phyloP scores from a whole-genome alignment of 345 rosid genomes.

The Erodium maritimum region DNA sequence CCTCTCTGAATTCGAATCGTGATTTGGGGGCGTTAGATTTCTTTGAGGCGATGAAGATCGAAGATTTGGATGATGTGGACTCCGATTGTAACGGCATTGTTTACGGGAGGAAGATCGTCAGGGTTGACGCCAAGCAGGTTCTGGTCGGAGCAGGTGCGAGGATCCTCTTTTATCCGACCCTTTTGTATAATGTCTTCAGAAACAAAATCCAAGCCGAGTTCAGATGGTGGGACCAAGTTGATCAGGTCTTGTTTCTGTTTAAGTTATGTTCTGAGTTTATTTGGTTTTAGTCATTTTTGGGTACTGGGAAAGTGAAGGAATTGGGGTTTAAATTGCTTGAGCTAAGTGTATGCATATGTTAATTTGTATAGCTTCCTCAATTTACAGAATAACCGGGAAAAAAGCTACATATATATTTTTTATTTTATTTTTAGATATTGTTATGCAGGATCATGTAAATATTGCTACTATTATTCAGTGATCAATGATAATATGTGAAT shows the following conservation, averaged over 20 bases:
- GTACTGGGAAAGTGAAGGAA: background rate
- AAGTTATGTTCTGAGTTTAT: background rate
- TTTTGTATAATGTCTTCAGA: conserved; percentile 47
- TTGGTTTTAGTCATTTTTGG: background rate
- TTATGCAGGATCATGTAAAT: background rate
- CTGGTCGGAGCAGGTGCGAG: conserved; percentile 65
- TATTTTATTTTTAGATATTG: background rate
- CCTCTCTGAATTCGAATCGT: background rate
- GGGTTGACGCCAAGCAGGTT: conserved; percentile 37
- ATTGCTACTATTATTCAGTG: background rate
- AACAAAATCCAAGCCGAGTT: conserved; percentile 55
- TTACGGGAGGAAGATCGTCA: conserved; percentile 13
- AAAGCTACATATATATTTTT: background rate
- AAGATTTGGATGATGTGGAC: conserved; percentile 30
- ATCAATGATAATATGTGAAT: background rate
- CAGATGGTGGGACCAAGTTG: conserved; percentile 64
- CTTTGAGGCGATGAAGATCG: conserved; percentile 32
- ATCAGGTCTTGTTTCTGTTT: conserved; percentile 26
- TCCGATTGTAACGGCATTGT: conserved; percentile 13
- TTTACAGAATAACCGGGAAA: too few relatives aligned
- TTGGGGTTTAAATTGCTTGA: background rate
- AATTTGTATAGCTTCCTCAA: background rate
- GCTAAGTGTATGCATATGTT: background rate
- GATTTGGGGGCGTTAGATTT: background rate
- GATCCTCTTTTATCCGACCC: conserved; percentile 50